Conservation (phyloP, 768 basidiomycete species). For the Crucibulum laeve region DNA sequence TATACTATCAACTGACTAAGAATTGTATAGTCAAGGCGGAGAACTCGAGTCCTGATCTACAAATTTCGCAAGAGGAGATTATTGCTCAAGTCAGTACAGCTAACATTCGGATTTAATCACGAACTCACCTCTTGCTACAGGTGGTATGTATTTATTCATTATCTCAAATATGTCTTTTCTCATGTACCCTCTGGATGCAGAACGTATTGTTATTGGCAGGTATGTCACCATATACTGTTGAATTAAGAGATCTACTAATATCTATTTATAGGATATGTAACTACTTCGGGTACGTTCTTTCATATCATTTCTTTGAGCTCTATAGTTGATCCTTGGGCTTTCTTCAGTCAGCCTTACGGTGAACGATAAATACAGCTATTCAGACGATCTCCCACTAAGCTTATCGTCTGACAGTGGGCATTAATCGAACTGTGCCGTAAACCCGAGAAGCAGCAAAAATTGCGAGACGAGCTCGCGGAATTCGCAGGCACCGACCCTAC, state of each 20-base stretch:
- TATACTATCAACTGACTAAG: not conserved
- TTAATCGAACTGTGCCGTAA: constrained; percentile 16
- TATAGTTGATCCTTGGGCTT: constrained; percentile 7
- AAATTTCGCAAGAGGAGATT: constrained; percentile 37
- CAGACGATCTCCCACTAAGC: not conserved
- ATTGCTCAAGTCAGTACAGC: constrained; percentile 24
- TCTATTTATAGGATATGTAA: too few relatives aligned
- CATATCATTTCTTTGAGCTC: too few relatives aligned
- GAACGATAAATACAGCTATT: not conserved
- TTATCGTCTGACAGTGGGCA: constrained; percentile 12
- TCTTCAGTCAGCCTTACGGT: not conserved
- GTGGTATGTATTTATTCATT: constrained; percentile 16
- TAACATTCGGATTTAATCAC: not conserved
- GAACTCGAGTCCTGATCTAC: constrained; percentile 13
- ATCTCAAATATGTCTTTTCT: too few relatives aligned
- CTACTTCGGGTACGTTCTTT: too few relatives aligned
- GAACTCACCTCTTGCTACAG: constrained; percentile 4
- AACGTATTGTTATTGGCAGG: too few relatives aligned
- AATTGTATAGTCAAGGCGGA: constrained; percentile 28
- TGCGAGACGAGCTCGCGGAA: constrained; percentile 12
- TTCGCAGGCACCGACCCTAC: constrained; percentile 22
- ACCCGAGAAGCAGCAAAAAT: constrained; percentile 10
- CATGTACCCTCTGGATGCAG: too few relatives aligned
- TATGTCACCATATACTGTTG: too few relatives aligned
- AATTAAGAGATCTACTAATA: too few relatives aligned